Evolutionary conservation across 2,329 filamentous ascomycete species (phyloP), one percentile per base, ranked within the genome.

Genomic region (Phoma sp.): DNA sequence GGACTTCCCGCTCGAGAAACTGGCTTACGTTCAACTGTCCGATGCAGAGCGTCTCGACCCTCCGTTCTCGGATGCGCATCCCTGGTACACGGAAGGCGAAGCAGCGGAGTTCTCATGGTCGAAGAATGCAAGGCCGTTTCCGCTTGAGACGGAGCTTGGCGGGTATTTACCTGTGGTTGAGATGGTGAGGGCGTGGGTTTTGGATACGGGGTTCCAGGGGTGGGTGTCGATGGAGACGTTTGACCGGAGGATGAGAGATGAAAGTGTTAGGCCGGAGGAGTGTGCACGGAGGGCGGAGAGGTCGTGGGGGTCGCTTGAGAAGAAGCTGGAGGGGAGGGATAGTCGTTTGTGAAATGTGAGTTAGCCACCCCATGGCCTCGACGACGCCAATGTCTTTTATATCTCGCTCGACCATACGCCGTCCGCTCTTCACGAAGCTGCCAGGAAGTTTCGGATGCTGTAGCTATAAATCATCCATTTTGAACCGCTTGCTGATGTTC

Each of bases 191-290:
- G 41, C 21, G 15, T 54, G 27, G 39, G n/a, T 61, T 3, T 4
- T 47, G 27, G 51, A 59, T 2, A 44, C 31, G 31, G 48, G 55
- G 15, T 61, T 53, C 41, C 24, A 36, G 6, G 51, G 58, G 10
- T 61, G 58, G 55, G 35, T 58, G 15, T 58, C 55, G n/a, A 32
- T 58, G 13, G 58, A 61, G 52, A 58, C 43, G 2, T 59, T 59
- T 50, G 56, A 59, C 52, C 21, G 58, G 13, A 17, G 51, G 19
- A 59, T 53, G 56, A 24, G 49, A n/a, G 52, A 43, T 6, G 43
- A 29, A 15, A 27, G 3, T 10, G 41, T 50, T 31, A 45, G 40
- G 19, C 9, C 45, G 13, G 55, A 51, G 31, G 27, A 52, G 32
- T 48, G 33, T 33, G 54, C 38, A 17, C 9, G 15, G 37, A 51